These are phyloP conservation scores for Scutellaria galericulata DNA, from an alignment of 257 asterid species.

Conservation along the genomic window DNA sequence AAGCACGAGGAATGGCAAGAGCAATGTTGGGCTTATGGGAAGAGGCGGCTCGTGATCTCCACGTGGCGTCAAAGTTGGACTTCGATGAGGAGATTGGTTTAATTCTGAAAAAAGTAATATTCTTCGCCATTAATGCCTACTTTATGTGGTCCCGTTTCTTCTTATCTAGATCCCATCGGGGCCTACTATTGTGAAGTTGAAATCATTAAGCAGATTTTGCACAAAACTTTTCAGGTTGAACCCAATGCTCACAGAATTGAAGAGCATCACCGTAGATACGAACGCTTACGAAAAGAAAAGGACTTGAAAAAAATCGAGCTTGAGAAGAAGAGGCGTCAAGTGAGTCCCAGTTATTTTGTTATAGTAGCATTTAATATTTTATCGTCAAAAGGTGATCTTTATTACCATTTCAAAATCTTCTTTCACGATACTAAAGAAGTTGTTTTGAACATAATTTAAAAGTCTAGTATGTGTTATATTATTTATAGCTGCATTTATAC, in stretches of 20 bases:
- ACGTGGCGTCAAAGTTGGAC: conserved; percentile 69
- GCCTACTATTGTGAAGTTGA: conserved; percentile 2
- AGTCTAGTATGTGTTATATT: background rate
- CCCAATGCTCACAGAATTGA: conserved; percentile 68
- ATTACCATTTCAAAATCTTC: background rate
- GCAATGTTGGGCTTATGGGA: conserved; percentile 87
- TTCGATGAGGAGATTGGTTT: conserved; percentile 69
- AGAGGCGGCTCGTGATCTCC: conserved; percentile 82
- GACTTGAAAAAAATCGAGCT: conserved; percentile 51
- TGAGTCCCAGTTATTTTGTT: conserved; percentile 42
- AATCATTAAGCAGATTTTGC: conserved; percentile 18
- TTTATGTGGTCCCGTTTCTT: background rate
- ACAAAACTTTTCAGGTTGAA: conserved; percentile 60
- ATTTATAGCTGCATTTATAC: background rate
- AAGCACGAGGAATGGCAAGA: conserved; percentile 80
- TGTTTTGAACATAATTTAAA: background rate
- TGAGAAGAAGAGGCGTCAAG: conserved; percentile 46
- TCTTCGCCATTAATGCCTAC: background rate
- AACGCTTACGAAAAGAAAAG: conserved; percentile 60
- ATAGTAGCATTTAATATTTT: conserved; percentile 6
- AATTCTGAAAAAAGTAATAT: conserved; percentile 63
- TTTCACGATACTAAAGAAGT: background rate
- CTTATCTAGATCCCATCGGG: background rate
- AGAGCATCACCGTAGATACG: conserved; percentile 75
- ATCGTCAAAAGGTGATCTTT: background rate